Base-by-base conservation (phyloP, 2,329 filamentous ascomycete genomes). In the Fulvia fulva region DNA sequence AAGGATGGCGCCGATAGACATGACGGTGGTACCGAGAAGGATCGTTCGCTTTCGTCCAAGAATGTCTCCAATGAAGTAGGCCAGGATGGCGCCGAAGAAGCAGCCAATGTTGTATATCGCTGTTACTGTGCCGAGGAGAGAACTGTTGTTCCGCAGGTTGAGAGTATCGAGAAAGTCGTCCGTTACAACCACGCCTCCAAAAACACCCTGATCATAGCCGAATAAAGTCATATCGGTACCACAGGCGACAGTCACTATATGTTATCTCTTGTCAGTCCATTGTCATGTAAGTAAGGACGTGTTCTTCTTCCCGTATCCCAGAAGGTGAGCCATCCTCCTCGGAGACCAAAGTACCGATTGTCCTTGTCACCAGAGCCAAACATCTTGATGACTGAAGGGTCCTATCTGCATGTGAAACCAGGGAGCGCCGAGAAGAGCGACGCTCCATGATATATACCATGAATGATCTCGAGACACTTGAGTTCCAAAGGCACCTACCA, bases 41-140 rank as follows among this genome's bases (percentile, higher is more conserved):
- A 82, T 73, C 23, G 73, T 76, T 55, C 76, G 79, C 60, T 78
- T 80, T 25, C 80, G 72, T 21, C 80, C 80, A 1, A 81, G 68
- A 0, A 66, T 69, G 37, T 82, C 80, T 12, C 80, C 80, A 25
- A 79, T 67, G 19, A 72, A 67, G 47, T 83, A 79, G 16, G 79
- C 76, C 2, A 76, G 63, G 37, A 82, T 71, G 1, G 77, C 82
- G 11, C 83, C 83, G 52, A 85, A 72, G 69, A 86, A 85, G 67
- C 83, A 85, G 8, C 83, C 82, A 26, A 85, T 76, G 61, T 85
- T 81, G 67, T 85, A 84, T 55, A 84, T 80, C 1, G 82, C 81
- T 0, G 80, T 82, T 11, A 83, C 79, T 0, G 80, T 65, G 30
- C 64, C 63, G 8, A 65, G 62, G 19, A 65, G 82, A n/a, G 60